Evolutionary conservation across 2,329 filamentous ascomycete species (phyloP), one percentile per base, ranked within the genome.

Genomic region (Pyricularia sp.): DNA sequence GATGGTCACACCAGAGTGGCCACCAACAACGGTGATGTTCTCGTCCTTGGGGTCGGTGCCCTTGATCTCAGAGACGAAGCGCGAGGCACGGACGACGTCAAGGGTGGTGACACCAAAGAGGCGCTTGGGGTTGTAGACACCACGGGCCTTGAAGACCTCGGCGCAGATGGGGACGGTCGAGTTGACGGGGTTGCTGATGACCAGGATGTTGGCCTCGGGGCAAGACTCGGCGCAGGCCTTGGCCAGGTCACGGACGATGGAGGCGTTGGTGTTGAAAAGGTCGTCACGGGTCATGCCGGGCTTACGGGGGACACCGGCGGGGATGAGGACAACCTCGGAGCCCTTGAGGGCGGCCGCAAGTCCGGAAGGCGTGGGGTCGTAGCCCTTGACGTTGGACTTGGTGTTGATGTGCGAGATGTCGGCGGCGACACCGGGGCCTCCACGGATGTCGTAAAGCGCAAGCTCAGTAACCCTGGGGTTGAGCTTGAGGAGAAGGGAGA

Each of bases 181-280:
- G 88, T 99, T 99, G 79, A 99, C 94, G 66, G 94, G 94, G 86
- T 99, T 99, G 74, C 93, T 97, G 79, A 99, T 99, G 82, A 99
- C 88, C 70, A 97, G 87, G 76, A 96, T 87, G 81, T 88, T 96
- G 65, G 94, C 94, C 77, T 97, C 96, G 75, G 94, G 94, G 76
- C 88, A 88, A 74, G 89, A 86, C 76, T 97, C 88, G 71, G 93
- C 92, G 72, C 91, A 86, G 64, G 90, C 88, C 82, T 96, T 89
- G 72, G 96, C 88, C 70, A 99, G 84, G 71, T 91, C 92, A 81
- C 94, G 91, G 75, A 99, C 94, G 75, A 99, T 99, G 73, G 93
- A 91, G 67, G 94, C 94, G 78, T 99, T 99, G 84, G 97, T 96
- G 82, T 97, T 97, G 89, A 99, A 99, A 66, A 99, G 90, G 76